These are phyloP conservation scores for Phytophthora sp. DNA, from an alignment of 352 stramenopile genomes.

Conservation along the genomic window DNA sequence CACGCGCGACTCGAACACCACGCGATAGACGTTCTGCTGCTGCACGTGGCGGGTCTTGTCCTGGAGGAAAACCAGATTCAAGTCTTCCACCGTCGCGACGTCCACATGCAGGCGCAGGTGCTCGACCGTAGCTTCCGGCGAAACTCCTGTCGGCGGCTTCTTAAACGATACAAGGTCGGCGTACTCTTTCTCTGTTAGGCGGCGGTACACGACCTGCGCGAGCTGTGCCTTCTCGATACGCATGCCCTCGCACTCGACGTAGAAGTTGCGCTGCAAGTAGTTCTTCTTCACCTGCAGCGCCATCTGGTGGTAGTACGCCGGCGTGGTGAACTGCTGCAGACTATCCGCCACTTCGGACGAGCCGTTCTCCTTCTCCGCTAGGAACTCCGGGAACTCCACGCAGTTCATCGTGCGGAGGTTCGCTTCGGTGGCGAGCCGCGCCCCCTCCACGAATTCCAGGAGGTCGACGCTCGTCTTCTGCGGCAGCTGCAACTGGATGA, in stretches of 20 bases:
- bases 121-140: conserved; percentile 35
- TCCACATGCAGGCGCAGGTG: conserved; percentile 43
- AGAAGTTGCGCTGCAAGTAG: conserved; percentile 41
- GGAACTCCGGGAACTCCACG: conserved; percentile 40
- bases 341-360: conserved; percentile 25
- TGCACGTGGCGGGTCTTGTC: conserved; percentile 30
- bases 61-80: conserved; percentile 34
- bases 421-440: conserved; percentile 34
- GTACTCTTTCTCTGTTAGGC: conserved; percentile 50
- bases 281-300: conserved; percentile 51
- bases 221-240: conserved; percentile 44
- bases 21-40: conserved; percentile 40
- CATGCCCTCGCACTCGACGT: conserved; percentile 48
- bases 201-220: conserved; percentile 34
- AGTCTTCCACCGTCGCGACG: conserved; percentile 47
- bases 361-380: conserved; percentile 30
- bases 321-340: conserved; percentile 28
- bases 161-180: conserved; percentile 30
- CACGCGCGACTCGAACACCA: conserved; percentile 64
- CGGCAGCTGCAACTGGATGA: conserved; percentile 45
- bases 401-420: conserved; percentile 47
- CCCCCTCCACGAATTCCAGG: conserved; percentile 53
- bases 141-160: not conserved
- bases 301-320: conserved; percentile 43
- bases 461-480: conserved; percentile 41